Evolutionary conservation across 495 filamentous ascomycete species (phyloP).

Genomic region (Aspergillus olivimuriae): DNA sequence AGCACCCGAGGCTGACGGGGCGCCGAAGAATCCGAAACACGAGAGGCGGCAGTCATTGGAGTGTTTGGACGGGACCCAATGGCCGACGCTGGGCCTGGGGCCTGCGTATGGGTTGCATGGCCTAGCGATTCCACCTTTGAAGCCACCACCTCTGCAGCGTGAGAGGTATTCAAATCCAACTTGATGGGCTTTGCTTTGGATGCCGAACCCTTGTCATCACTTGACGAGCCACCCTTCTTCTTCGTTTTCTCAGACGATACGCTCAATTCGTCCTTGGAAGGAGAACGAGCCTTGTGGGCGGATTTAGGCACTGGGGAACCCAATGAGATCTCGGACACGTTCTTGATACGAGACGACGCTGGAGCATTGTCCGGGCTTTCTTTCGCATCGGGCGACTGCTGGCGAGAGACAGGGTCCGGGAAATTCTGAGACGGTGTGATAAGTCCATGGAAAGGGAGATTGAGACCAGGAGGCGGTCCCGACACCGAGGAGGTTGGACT

Average conservation of each 20-base stretch:
- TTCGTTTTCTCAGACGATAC: constrained; percentile 16
- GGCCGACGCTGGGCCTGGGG: constrained; percentile 17
- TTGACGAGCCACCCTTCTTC: constrained; percentile 6
- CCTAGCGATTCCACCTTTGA: constrained; percentile 18
- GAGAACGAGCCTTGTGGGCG: constrained; percentile 23
- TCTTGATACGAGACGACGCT: constrained; percentile 22
- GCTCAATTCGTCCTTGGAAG: constrained; percentile 21
- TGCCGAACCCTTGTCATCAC: constrained; percentile 10
- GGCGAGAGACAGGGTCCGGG: constrained; percentile 16
- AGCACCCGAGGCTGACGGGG: constrained; percentile 49
- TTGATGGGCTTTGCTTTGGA: constrained; percentile 30
- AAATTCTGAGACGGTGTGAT: constrained; percentile 24
- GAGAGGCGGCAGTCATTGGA: constrained; percentile 34
- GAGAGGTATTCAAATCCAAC: constrained; percentile 17
- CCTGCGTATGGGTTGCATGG: constrained; percentile 12
- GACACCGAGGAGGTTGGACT: constrained; percentile 30
- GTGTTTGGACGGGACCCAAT: constrained; percentile 32
- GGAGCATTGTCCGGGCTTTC: constrained; percentile 10
- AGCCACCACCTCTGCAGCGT: constrained; percentile 12
- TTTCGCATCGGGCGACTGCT: constrained; percentile 17
- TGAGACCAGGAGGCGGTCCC: constrained; percentile 27
- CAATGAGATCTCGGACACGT: constrained; percentile 35
- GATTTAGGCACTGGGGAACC: constrained; percentile 39
- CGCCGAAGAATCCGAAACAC: constrained; percentile 42
- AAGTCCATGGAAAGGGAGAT: constrained; percentile 17